Conservation (phyloP, 2,329 filamentous ascomycete genomes). For the Dendryphion nanum region DNA sequence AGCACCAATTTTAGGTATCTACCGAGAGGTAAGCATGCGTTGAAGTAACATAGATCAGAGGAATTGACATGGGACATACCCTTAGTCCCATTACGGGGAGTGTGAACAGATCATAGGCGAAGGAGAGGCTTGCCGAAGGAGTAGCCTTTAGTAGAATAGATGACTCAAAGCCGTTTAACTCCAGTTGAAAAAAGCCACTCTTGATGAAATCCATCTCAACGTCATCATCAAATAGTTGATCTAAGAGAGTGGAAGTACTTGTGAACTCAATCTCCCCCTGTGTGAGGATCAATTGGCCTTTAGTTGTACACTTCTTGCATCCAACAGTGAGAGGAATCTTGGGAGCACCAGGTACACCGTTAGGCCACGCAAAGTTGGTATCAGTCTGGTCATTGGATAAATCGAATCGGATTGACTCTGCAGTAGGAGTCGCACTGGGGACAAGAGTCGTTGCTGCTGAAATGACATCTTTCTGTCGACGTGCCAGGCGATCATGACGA, state of each 20-base stretch:
- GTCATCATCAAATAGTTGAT: neutral
- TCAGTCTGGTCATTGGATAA: conserved; percentile 1
- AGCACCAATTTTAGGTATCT: conserved; percentile 4
- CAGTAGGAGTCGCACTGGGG: conserved; percentile 1
- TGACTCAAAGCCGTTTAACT: conserved; percentile 6
- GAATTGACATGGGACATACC: no score
- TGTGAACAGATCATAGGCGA: conserved; percentile 5
- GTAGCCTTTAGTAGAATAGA: conserved; percentile 4
- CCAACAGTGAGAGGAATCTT: conserved; percentile 1
- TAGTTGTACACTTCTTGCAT: conserved; percentile 7
- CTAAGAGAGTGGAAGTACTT: neutral
- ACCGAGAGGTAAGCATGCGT: neutral
- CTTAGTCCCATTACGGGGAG: conserved; percentile 1
- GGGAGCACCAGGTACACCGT: neutral
- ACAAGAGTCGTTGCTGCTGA: conserved; percentile 1
- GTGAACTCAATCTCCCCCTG: conserved; percentile 5
- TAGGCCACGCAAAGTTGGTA: conserved; percentile 3
- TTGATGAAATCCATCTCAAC: conserved; percentile 7
- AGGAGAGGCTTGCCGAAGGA: neutral
- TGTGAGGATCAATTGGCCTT: conserved; percentile 3
- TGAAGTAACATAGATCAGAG: no score
- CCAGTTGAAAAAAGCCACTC: conserved; percentile 5
- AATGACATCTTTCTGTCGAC: neutral
- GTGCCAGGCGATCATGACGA: conserved; percentile 2
- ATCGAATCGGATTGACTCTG: conserved; percentile 4